Evolutionary conservation across 2,329 filamentous ascomycete species (phyloP).

Genomic region (Mariannaea sp.): DNA sequence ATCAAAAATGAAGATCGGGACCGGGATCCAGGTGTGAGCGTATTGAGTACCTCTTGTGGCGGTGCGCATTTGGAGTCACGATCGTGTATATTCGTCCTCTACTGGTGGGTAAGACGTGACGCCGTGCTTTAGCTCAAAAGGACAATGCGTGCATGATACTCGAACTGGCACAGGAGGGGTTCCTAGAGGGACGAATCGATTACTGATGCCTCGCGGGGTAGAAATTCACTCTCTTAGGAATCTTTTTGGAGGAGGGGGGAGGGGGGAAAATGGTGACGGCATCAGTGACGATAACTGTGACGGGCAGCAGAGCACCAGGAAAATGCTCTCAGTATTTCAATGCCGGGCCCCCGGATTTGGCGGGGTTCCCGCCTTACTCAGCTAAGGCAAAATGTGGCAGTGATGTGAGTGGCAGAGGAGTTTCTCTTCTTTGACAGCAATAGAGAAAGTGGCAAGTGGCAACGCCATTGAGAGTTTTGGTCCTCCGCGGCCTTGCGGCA

Average conservation of each 20-base stretch:
- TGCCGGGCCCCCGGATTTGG: constrained; percentile 16
- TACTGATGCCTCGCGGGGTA: constrained; percentile 8
- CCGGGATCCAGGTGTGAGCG: constrained; percentile 25
- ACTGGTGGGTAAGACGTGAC: constrained; percentile 9
- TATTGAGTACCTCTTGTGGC: constrained; percentile 18
- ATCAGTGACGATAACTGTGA: neutral
- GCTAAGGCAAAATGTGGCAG: constrained; percentile 4
- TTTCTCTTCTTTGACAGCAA: neutral
- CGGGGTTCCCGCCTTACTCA: constrained; percentile 15
- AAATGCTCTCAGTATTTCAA: neutral
- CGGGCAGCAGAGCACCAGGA: too few species aligned
- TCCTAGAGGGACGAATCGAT: constrained; percentile 15
- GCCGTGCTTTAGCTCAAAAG: constrained; percentile 3
- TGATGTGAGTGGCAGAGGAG: neutral
- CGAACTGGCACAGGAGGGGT: constrained; percentile 5
- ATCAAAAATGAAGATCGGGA: constrained; percentile 19
- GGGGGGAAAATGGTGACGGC: neutral
- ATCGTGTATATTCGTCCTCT: constrained; percentile 12
- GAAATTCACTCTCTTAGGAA: too few species aligned
- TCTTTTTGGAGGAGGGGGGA: too few species aligned
- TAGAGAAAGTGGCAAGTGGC: neutral
- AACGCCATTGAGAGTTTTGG: neutral
- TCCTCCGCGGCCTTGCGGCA: neutral
- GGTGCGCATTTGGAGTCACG: constrained; percentile 26
- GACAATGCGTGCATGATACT: constrained; percentile 12